Evolutionary conservation across 192 early-diverging fungal genomes (phyloP).

Genomic region (Chytriomyces confervae): DNA sequence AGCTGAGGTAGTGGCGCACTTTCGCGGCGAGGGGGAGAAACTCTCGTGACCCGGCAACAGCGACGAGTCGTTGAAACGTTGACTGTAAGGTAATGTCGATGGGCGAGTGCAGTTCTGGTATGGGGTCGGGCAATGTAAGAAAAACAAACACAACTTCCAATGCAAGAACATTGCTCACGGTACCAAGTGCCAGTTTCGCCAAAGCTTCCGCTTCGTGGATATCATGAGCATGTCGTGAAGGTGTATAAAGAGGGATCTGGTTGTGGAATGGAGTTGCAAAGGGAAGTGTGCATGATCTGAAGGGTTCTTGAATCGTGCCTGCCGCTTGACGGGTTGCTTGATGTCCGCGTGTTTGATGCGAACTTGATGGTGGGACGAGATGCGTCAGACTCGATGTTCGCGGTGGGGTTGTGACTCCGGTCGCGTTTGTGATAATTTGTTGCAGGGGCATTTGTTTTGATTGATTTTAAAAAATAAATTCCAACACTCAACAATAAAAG

Average conservation of each 20-base stretch:
- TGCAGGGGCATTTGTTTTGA: too few relatives aligned
- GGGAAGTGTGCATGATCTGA: too few relatives aligned
- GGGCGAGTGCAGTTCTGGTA: conserved; percentile 10
- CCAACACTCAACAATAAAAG: too few relatives aligned
- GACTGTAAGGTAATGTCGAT: conserved; percentile 12
- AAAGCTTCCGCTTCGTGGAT: conserved; percentile 26
- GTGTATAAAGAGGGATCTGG: conserved; percentile 5
- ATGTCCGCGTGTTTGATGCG: too few relatives aligned
- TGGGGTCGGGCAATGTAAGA: too few relatives aligned
- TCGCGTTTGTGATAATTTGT: too few relatives aligned
- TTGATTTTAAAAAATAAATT: too few relatives aligned
- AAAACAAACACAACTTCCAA: background rate
- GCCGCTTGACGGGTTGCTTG: too few relatives aligned
- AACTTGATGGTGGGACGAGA: too few relatives aligned
- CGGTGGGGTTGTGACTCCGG: too few relatives aligned
- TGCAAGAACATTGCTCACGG: background rate
- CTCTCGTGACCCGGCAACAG: conserved; percentile 16
- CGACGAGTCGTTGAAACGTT: conserved; percentile 23
- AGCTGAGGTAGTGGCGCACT: conserved; percentile 19
- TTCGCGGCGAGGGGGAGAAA: conserved; percentile 27
- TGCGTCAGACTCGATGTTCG: too few relatives aligned
- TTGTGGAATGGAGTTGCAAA: conserved; percentile 2
- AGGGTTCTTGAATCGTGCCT: too few relatives aligned
- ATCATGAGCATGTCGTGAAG: conserved; percentile 12
- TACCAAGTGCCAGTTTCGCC: conserved; percentile 22